Base-by-base conservation (phyloP, 83 land plant species). In the Picea engelmannii region DNA sequence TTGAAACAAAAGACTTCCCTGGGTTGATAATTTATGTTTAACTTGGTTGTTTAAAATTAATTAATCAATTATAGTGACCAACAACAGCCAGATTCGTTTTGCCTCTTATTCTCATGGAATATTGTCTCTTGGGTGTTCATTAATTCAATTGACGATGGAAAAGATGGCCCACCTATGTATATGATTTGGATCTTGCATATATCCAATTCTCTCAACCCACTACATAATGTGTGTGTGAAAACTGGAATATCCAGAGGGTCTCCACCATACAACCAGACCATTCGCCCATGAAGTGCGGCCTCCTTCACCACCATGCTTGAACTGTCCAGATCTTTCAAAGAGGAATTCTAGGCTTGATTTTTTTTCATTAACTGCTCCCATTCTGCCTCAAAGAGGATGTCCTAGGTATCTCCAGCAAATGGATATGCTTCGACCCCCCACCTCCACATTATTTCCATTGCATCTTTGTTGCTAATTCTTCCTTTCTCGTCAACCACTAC, bases 391-490 rank as follows among this genome's bases (percentile, higher is more conserved):
- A 6, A 16, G 0, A 68, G 44, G 16, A 35, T 16, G n/a, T 68
- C 42, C 38, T 8, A 7, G 2, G 3, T 7, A 68, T 18, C 18
- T 68, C 3, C 2, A 69, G n/a, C 35, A 17, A 69, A 69, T 38
- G 47, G 71, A 68, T 68, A 68, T 4, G 71, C 38, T 18, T 31
- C 71, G n/a, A 35, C 20, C 17, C 71, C 71, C 71, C 71, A 68
- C n/a, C 20, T 68, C 42, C 38, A 17, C 18, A 68, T 20, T 1
- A 35, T 15, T 31, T 35, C 40, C 8, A 27, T 68, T 5, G 38
- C 31, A 5, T 68, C 18, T 17, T 68, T 35, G 38, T 68, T 68
- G n/a, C 42, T 68, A 35, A 15, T 13, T 68, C 7, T 68, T 35
- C 71, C 71, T 18, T 68, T 68, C 20, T 68, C 3, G 40, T 68